Conservation (phyloP, 2,329 filamentous ascomycete species). For the Tothia fuscella region DNA sequence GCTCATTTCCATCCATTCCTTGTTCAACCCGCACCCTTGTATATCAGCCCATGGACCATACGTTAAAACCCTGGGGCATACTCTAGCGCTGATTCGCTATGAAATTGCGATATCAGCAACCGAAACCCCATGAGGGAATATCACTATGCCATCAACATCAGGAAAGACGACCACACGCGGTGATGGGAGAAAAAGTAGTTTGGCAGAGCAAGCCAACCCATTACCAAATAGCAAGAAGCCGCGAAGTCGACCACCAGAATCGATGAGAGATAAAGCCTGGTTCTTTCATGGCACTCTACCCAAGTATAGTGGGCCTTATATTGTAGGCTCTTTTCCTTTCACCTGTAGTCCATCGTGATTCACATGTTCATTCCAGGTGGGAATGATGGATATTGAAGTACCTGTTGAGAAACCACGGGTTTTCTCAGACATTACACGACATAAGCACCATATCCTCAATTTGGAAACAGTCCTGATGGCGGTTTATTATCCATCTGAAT, state of each 20-base stretch:
- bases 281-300: conserved; percentile 35
- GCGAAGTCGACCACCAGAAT: conserved; percentile 34
- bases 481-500: conserved; percentile 51
- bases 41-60: too few species aligned
- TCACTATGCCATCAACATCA: too few species aligned
- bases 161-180: too few species aligned
- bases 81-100: too few species aligned
- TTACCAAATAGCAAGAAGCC: conserved; percentile 35
- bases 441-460: conserved; percentile 36
- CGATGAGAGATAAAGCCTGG: conserved; percentile 35
- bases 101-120: too few species aligned
- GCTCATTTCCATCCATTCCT: too few species aligned
- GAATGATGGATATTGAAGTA: conserved; percentile 44
- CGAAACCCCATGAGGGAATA: too few species aligned
- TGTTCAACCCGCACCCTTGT: too few species aligned
- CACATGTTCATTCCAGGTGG: conserved; percentile 24
- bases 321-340: conserved; percentile 14
- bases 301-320: conserved; percentile 41
- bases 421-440: conserved; percentile 39
- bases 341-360: not conserved
- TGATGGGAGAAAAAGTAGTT: conserved; percentile 1
- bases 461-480: conserved; percentile 51
- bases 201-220: not conserved
- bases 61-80: too few species aligned
- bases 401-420: conserved; percentile 34